Percentiles rank a stretch among this genome's conserved stretches.
Evolutionary conservation across 441 rosid species (phyloP).

Genomic region (Gossypium schwendimanii): DNA sequence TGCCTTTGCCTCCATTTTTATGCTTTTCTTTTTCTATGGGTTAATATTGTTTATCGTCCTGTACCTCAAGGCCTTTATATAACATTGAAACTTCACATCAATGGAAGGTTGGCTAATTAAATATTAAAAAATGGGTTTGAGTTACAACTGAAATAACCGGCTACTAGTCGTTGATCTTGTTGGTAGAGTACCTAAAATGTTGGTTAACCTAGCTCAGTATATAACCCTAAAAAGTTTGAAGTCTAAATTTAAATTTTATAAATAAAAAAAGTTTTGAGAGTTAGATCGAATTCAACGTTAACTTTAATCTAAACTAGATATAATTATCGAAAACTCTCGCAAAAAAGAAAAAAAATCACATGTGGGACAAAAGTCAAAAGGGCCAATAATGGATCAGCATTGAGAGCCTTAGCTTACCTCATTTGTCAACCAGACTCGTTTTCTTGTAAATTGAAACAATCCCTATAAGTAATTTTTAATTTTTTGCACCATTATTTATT

Average conservation of each 20-base stretch:
- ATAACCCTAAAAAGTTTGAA: too few species aligned
- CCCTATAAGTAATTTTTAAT: neutral
- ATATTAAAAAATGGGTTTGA: neutral
- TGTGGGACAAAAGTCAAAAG: neutral
- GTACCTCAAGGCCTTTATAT: neutral
- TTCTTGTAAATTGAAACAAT: neutral
- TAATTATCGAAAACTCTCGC: too few species aligned
- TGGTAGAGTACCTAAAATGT: neutral
- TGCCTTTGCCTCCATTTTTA: conserved; percentile 18
- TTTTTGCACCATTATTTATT: neutral
- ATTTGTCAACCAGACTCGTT: conserved; percentile 3
- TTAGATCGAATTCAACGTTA: too few species aligned
- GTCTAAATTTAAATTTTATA: too few species aligned
- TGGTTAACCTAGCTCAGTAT: neutral
- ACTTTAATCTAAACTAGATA: too few species aligned
- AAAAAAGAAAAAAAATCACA: too few species aligned
- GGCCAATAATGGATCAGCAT: neutral
- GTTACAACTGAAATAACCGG: neutral
- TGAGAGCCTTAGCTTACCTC: conserved; percentile 2
- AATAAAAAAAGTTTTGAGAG: too few species aligned
- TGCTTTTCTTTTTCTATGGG: neutral
- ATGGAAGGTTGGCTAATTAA: conserved; percentile 6
- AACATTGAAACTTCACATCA: neutral
- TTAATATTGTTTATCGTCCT: neutral
- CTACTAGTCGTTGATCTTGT: neutral